phyloP scores from a whole-genome alignment of 2,329 filamentous ascomycete genomes.

The Verticillium dahliae region DNA sequence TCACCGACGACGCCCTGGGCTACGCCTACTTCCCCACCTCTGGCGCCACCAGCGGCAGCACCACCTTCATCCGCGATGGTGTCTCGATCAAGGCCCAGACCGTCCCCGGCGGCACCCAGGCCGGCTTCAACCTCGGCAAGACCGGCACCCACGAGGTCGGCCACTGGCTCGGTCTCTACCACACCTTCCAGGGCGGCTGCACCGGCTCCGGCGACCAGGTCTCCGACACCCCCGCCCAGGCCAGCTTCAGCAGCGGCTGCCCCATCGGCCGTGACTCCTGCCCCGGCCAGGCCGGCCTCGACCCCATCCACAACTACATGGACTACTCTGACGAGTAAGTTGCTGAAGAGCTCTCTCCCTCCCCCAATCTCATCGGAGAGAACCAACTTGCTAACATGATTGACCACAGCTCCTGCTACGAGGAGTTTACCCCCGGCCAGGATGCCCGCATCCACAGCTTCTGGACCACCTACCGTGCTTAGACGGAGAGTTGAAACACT shows the following conservation, averaged over 20 bases:
- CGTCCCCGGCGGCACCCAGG: conserved; percentile 28
- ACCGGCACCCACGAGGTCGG: conserved; percentile 36
- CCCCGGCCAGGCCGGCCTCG: conserved; percentile 21
- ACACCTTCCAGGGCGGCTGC: conserved; percentile 40
- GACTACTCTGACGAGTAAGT: conserved; percentile 34
- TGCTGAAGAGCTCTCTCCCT: background rate
- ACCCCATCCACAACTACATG: conserved; percentile 33
- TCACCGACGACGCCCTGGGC: conserved; percentile 30
- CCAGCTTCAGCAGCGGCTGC: conserved; percentile 25
- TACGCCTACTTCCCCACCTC: conserved; percentile 38
- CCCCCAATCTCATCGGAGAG: conserved; percentile 11
- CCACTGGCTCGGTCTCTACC: conserved; percentile 43
- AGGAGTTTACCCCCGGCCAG: conserved; percentile 37
- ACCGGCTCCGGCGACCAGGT: conserved; percentile 28
- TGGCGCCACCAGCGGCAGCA: conserved; percentile 14
- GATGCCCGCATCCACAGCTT: conserved; percentile 18
- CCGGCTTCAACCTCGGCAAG: conserved; percentile 26
- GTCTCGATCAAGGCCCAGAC: conserved; percentile 29
- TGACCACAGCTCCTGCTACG: conserved; percentile 29
- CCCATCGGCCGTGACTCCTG: conserved; percentile 27
- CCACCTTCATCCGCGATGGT: conserved; percentile 29
- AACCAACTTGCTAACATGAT: background rate
- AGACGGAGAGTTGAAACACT: background rate
- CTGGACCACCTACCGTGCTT: conserved; percentile 19
- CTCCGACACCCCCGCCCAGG: conserved; percentile 32